A percentile compares a stretch with the other conserved stretches of the same genome.
Evolutionary conservation across 257 asterid species (phyloP).

Genomic region (Handroanthus guayacan): DNA sequence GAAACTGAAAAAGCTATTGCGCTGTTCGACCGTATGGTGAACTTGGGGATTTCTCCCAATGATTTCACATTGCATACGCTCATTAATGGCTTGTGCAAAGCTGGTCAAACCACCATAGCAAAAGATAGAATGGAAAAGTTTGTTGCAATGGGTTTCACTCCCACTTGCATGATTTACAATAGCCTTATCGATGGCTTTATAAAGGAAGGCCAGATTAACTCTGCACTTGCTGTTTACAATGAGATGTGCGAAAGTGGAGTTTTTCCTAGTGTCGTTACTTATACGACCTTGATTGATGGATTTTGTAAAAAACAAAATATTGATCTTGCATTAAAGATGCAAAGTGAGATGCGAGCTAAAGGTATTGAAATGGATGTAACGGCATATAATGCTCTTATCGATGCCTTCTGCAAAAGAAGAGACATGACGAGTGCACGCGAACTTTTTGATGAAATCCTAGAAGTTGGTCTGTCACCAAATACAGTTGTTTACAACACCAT

Average conservation of each 20-base stretch:
- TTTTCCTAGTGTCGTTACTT: slow-evolving; percentile 68
- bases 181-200: slow-evolving; percentile 75
- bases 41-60: slow-evolving; percentile 57
- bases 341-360: slow-evolving; percentile 62
- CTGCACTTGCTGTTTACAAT: slow-evolving; percentile 63
- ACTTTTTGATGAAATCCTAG: slow-evolving; percentile 66
- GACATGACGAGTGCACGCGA: slow-evolving; percentile 71
- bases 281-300: slow-evolving; percentile 74
- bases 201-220: slow-evolving; percentile 58
- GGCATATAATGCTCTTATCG: slow-evolving; percentile 67
- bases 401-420: slow-evolving; percentile 75
- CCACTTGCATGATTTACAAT: slow-evolving; percentile 70
- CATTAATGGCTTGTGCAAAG: slow-evolving; percentile 72
- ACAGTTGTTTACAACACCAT: slow-evolving; percentile 69
- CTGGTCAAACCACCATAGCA: slow-evolving; percentile 58
- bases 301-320: slow-evolving; percentile 56
- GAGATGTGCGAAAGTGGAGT: slow-evolving; percentile 65
- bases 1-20: slow-evolving; percentile 60
- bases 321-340: slow-evolving; percentile 61
- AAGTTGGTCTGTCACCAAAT: slow-evolving; percentile 76
- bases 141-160: slow-evolving; percentile 53
- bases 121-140: slow-evolving; percentile 55
- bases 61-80: slow-evolving; percentile 64
- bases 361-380: slow-evolving; percentile 71
- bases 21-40: slow-evolving; percentile 66